phyloP scores from a whole-genome alignment of 2,329 filamentous ascomycete genomes.

The Myrmaecium sp. region DNA sequence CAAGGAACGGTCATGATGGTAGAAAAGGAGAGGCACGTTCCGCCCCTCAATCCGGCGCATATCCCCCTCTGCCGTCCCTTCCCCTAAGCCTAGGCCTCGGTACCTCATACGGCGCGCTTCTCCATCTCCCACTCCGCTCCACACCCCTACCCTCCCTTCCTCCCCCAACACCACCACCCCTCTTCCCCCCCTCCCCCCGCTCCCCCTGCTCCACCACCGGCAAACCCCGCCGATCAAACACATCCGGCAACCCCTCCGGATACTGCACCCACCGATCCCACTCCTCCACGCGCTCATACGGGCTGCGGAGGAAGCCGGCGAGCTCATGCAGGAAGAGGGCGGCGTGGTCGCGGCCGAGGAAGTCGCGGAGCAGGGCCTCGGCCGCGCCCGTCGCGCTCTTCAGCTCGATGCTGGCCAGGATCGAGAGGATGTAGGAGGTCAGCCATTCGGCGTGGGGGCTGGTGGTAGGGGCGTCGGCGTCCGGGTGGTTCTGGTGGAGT shows the following conservation, averaged over 20 bases:
- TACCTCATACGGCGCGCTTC: too few species aligned
- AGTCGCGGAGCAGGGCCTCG: slow-evolving; percentile 62
- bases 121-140: too few species aligned
- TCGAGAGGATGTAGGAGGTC: slow-evolving; percentile 69
- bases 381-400: slow-evolving; percentile 64
- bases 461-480: slow-evolving; percentile 10
- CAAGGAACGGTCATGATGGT: too few species aligned
- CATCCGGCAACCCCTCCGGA: slow-evolving; percentile 9
- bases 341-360: slow-evolving; percentile 57
- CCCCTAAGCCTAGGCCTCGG: too few species aligned
- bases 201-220: too few species aligned
- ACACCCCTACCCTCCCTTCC: too few species aligned
- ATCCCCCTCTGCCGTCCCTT: too few species aligned
- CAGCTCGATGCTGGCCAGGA: slow-evolving; percentile 68
- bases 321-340: slow-evolving; percentile 72
- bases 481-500: slow-evolving; percentile 7
- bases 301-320: slow-evolving; percentile 66
- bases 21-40: too few species aligned
- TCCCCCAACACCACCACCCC: too few species aligned
- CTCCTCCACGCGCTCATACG: slow-evolving; percentile 50
- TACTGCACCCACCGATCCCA: slow-evolving; percentile 80
- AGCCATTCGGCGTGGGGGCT: slow-evolving; percentile 66
- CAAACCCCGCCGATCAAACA: too few species aligned
- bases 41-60: too few species aligned
- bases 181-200: too few species aligned